These are phyloP conservation scores for Amanita exitialis DNA, from an alignment of 768 basidiomycete genomes.

Conservation along the genomic window DNA sequence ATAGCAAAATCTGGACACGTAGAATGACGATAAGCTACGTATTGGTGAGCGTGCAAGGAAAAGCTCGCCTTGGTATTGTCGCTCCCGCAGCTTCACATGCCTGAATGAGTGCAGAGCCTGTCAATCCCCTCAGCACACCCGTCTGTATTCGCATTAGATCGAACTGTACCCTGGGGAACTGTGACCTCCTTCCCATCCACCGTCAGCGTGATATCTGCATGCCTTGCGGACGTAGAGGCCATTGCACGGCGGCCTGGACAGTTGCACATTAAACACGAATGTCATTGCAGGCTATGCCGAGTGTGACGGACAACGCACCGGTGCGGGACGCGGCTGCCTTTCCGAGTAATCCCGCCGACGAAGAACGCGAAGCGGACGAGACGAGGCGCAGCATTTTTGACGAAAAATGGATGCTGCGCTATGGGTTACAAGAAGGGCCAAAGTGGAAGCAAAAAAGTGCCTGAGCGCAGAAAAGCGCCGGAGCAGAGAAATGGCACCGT, in stretches of 20 bases:
- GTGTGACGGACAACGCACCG: constrained; percentile 13
- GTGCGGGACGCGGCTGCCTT: constrained; percentile 33
- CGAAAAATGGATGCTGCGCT: not conserved
- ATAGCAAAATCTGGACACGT: constrained; percentile 57
- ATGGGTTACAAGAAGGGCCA: not conserved
- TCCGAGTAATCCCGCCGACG: constrained; percentile 62
- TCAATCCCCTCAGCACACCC: constrained; percentile 7
- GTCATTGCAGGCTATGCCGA: too few relatives aligned
- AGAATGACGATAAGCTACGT: constrained; percentile 11
- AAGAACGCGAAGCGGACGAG: constrained; percentile 45
- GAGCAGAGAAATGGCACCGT: too few relatives aligned
- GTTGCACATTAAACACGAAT: too few relatives aligned
- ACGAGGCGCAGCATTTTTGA: constrained; percentile 58
- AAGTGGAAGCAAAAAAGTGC: not conserved
- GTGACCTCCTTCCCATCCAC: constrained; percentile 97
- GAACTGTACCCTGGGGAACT: constrained; percentile 77
- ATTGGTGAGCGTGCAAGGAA: constrained; percentile 5
- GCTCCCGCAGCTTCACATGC: constrained; percentile 89
- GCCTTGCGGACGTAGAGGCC: constrained; percentile 53
- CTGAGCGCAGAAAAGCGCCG: not conserved
- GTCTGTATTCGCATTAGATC: not conserved
- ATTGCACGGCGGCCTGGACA: constrained; percentile 47
- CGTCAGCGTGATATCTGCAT: constrained; percentile 82
- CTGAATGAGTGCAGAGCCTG: constrained; percentile 92
- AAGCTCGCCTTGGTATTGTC: constrained; percentile 58